Conservation (phyloP, 2,329 filamentous ascomycete species). For the Endoconidiophora polonica region DNA sequence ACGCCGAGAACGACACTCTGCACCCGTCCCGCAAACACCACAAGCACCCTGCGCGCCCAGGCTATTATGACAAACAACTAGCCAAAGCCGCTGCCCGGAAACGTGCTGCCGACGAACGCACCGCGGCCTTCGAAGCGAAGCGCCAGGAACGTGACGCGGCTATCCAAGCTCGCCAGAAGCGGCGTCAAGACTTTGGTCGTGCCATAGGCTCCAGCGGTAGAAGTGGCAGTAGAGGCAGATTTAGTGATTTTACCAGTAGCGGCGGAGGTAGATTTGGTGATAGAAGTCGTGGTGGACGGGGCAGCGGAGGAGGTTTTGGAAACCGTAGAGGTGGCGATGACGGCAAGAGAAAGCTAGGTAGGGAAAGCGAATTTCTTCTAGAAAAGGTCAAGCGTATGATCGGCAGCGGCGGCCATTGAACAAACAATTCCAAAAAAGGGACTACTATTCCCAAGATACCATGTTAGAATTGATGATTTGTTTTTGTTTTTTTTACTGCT, state of each 20-base stretch:
- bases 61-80: slow-evolving; percentile 50
- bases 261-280: neutral
- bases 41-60: slow-evolving; percentile 22
- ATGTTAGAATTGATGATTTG: too few species aligned
- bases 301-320: neutral
- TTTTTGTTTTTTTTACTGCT: too few species aligned
- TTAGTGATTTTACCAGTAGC: neutral
- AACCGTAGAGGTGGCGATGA: slow-evolving; percentile 19
- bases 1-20: slow-evolving; percentile 8
- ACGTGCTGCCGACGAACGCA: slow-evolving; percentile 22
- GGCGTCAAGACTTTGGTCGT: slow-evolving; percentile 46
- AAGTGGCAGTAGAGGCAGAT: neutral
- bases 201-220: slow-evolving; percentile 39
- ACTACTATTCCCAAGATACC: too few species aligned
- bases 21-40: slow-evolving; percentile 5
- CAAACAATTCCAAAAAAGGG: too few species aligned
- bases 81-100: slow-evolving; percentile 23
- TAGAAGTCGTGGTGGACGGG: neutral
- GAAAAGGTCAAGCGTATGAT: slow-evolving; percentile 55
- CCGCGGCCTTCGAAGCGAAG: slow-evolving; percentile 24
- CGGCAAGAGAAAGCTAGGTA: slow-evolving; percentile 54
- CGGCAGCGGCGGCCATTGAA: slow-evolving; percentile 17
- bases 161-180: slow-evolving; percentile 34
- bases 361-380: slow-evolving; percentile 55
- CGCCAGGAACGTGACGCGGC: slow-evolving; percentile 40